These are phyloP conservation scores for Arachnomyces sp. DNA, from an alignment of 2,329 filamentous ascomycete genomes.

Conservation along the genomic window DNA sequence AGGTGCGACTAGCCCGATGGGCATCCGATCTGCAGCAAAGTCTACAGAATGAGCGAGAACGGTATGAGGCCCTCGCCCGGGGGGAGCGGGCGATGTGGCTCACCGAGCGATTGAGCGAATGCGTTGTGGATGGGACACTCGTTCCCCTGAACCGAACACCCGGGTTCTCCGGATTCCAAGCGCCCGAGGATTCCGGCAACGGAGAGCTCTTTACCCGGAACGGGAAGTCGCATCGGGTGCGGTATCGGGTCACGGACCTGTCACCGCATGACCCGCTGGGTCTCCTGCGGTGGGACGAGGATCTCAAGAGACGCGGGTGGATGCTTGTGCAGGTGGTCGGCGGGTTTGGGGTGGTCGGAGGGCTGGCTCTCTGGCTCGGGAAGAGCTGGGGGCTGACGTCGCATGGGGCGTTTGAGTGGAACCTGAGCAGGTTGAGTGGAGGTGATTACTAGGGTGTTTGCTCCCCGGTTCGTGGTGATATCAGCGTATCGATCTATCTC, in stretches of 20 bases:
- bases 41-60: slow-evolving; percentile 62
- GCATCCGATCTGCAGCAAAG: slow-evolving; percentile 72
- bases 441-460: slow-evolving; percentile 5
- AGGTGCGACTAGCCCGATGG: slow-evolving; percentile 73
- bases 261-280: slow-evolving; percentile 71
- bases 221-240: slow-evolving; percentile 19
- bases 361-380: slow-evolving; percentile 58
- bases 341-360: slow-evolving; percentile 65
- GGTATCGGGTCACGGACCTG: slow-evolving; percentile 29
- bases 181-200: slow-evolving; percentile 17
- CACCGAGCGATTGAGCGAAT: slow-evolving; percentile 58
- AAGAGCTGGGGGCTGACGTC: slow-evolving; percentile 33
- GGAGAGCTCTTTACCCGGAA: slow-evolving; percentile 18
- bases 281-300: slow-evolving; percentile 61
- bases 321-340: slow-evolving; percentile 66
- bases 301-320: slow-evolving; percentile 58
- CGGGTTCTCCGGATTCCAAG: slow-evolving; percentile 20
- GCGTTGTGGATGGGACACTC: slow-evolving; percentile 57
- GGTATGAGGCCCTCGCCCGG: slow-evolving; percentile 57
- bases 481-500: too few relatives aligned
- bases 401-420: slow-evolving; percentile 24
- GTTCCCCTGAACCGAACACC: slow-evolving; percentile 43
- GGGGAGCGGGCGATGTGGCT: slow-evolving; percentile 63
- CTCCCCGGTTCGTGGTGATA: too few relatives aligned
- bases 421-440: slow-evolving; percentile 17